These are phyloP conservation scores for Purpureocillium lavendulum DNA, from an alignment of 2,329 filamentous ascomycete genomes.

Conservation along the genomic window DNA sequence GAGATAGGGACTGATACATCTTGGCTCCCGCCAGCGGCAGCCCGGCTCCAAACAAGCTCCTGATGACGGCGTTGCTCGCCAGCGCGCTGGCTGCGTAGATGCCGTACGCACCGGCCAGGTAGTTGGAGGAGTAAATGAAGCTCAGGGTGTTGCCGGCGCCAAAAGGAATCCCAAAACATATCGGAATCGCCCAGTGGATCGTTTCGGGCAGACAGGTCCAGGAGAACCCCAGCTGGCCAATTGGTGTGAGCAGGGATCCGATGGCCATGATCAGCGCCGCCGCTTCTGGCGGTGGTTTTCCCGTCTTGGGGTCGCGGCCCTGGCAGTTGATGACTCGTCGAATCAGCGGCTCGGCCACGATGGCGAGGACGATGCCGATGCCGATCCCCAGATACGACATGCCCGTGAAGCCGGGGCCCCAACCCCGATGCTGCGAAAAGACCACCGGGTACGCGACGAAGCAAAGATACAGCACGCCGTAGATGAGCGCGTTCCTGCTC, in stretches of 20 bases:
- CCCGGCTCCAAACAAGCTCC: slow-evolving; percentile 62
- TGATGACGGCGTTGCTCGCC: slow-evolving; percentile 68
- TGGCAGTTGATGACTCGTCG: slow-evolving; percentile 72
- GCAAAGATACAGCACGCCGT: slow-evolving; percentile 56
- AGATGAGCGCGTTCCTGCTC: slow-evolving; percentile 67
- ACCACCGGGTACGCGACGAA: slow-evolving; percentile 68
- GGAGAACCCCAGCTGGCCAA: slow-evolving; percentile 77
- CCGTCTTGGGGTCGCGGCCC: slow-evolving; percentile 64
- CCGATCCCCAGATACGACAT: slow-evolving; percentile 66
- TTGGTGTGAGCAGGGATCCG: slow-evolving; percentile 62
- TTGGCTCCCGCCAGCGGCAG: slow-evolving; percentile 65
- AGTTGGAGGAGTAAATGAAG: slow-evolving; percentile 79
- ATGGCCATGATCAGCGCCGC: slow-evolving; percentile 75
- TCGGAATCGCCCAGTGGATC: slow-evolving; percentile 75
- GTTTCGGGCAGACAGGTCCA: slow-evolving; percentile 74
- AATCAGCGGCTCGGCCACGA: slow-evolving; percentile 61
- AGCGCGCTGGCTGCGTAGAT: slow-evolving; percentile 77
- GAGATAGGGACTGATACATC: slow-evolving; percentile 62
- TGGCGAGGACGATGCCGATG: slow-evolving; percentile 52
- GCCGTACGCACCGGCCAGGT: slow-evolving; percentile 69
- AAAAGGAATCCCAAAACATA: slow-evolving; percentile 72
- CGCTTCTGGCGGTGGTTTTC: slow-evolving; percentile 66
- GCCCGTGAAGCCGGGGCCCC: slow-evolving; percentile 64
- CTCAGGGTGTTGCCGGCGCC: slow-evolving; percentile 67
- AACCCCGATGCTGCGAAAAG: slow-evolving; percentile 66